A percentile compares a stretch with the other conserved stretches of the same genome.
Conservation (phyloP, 345 rosid genomes). For the Isatis tinctoria region DNA sequence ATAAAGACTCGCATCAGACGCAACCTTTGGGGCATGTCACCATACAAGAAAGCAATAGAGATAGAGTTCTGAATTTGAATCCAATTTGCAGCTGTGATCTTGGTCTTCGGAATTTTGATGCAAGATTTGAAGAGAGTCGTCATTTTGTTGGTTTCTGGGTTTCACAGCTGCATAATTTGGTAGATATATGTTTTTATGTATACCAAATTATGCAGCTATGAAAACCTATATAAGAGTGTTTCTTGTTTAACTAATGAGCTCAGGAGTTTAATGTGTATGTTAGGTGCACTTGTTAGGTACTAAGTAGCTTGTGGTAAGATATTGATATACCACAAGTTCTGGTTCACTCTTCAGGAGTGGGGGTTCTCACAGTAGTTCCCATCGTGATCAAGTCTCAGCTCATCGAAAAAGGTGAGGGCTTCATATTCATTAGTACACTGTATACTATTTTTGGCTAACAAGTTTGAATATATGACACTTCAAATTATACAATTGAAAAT, state of each 20-base stretch:
- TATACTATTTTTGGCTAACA: not conserved
- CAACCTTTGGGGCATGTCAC: not conserved
- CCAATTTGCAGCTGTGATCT: not conserved
- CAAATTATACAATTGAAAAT: not conserved
- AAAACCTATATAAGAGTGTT: too few species aligned
- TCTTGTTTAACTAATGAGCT: too few species aligned
- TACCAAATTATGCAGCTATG: too few species aligned
- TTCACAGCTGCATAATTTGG: too few species aligned
- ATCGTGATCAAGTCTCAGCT: too few species aligned
- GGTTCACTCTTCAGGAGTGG: too few species aligned
- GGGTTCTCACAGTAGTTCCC: too few species aligned
- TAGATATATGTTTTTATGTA: too few species aligned
- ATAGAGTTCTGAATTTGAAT: not conserved
- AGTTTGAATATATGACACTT: not conserved
- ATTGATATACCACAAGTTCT: not conserved
- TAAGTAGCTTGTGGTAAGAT: not conserved
- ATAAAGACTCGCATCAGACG: not conserved
- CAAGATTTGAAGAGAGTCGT: not conserved
- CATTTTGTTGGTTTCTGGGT: not conserved
- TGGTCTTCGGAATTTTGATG: too few species aligned
- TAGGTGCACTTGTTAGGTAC: not conserved
- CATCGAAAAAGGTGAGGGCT: not conserved
- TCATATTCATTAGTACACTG: not conserved
- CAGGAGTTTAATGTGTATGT: not conserved
- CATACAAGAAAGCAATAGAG: not conserved